Evolutionary conservation across 208 protist species (phyloP).

Genomic region (Acanthamoeba lenticulata): DNA sequence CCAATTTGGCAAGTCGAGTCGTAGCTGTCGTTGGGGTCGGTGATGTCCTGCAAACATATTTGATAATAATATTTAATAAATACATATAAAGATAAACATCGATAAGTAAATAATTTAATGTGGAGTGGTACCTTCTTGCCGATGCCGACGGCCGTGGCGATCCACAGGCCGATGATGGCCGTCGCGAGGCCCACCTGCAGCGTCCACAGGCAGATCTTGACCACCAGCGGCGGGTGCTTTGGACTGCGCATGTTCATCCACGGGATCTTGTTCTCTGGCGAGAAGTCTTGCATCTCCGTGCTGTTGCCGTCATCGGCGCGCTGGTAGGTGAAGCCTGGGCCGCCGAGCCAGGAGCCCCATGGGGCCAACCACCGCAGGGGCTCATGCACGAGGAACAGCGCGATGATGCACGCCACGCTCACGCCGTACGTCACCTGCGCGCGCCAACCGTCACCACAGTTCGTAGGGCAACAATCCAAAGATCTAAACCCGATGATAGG

Average conservation of each 20-base stretch:
- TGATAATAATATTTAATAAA: background rate
- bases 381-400: constrained; percentile 28
- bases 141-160: constrained; percentile 51
- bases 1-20: background rate
- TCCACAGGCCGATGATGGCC: constrained; percentile 30
- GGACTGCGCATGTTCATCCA: constrained; percentile 4
- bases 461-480: too few relatives aligned
- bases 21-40: background rate
- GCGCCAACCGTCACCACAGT: too few relatives aligned
- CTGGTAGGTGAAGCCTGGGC: constrained; percentile 49
- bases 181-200: background rate
- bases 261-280: constrained; percentile 47
- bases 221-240: background rate
- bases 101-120: background rate
- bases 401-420: constrained; percentile 1
- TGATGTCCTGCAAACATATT: background rate
- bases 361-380: constrained; percentile 20
- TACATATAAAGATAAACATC: background rate
- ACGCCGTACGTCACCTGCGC: constrained; percentile 46
- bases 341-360: constrained; percentile 29
- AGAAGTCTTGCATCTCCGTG: constrained; percentile 20
- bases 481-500: background rate
- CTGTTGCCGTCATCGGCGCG: background rate
- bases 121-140: background rate
- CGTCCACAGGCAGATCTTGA: constrained; percentile 21